A percentile compares a stretch with the other conserved stretches of the same genome.
phyloP scores from a whole-genome alignment of 2,329 filamentous ascomycete species.

The Beauveria brongniartii region DNA sequence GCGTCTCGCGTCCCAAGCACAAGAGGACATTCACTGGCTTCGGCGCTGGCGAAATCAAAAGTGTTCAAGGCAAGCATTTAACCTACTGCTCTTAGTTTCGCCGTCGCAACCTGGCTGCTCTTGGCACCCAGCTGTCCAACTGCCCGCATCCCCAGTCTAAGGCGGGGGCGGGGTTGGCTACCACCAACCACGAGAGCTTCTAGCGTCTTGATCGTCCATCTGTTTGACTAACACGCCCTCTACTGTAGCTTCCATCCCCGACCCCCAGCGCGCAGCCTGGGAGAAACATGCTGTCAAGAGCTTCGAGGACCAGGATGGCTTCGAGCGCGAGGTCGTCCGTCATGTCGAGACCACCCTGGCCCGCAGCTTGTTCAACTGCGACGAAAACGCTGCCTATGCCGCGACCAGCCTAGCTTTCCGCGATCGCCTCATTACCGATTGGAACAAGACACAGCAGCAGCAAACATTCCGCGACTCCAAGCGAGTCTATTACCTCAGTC shows the following conservation, averaged over 20 bases:
- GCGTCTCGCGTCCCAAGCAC: slow-evolving; percentile 85
- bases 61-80: slow-evolving; percentile 63
- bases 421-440: slow-evolving; percentile 86
- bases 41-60: slow-evolving; percentile 84
- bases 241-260: slow-evolving; percentile 66
- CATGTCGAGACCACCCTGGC: slow-evolving; percentile 96
- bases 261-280: slow-evolving; percentile 78
- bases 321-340: slow-evolving; percentile 77
- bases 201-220: neutral
- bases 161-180: neutral
- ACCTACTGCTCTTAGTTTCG: neutral
- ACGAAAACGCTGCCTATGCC: slow-evolving; percentile 86
- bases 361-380: slow-evolving; percentile 95
- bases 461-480: slow-evolving; percentile 89
- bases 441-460: slow-evolving; percentile 96
- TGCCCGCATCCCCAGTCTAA: neutral
- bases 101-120: neutral
- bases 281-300: slow-evolving; percentile 53
- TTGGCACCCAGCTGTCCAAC: neutral
- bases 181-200: neutral
- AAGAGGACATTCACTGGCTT: slow-evolving; percentile 96
- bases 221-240: slow-evolving; percentile 11
- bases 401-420: slow-evolving; percentile 88
- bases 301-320: slow-evolving; percentile 75
- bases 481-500: slow-evolving; percentile 91